phyloP scores from a whole-genome alignment of 139 green algal species.

The Bryopsis sp. region DNA sequence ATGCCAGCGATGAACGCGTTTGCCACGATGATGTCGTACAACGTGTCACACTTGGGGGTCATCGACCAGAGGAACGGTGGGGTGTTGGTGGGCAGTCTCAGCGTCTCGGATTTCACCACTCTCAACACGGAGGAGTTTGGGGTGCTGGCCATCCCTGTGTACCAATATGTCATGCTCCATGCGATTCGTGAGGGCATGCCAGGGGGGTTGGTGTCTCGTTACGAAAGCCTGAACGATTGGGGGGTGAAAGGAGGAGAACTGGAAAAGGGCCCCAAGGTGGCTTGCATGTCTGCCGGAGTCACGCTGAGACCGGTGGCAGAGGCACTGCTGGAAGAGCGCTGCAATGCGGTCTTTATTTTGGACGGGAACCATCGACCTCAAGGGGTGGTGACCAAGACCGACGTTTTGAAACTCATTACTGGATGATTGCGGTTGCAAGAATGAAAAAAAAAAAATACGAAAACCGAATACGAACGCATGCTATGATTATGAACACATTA shows the following conservation, averaged over 20 bases:
- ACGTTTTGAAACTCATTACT: no score
- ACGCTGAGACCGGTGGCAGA: background rate
- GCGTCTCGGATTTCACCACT: constrained; percentile 28
- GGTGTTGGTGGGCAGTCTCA: constrained; percentile 31
- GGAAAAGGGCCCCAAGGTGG: no score
- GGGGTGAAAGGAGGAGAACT: background rate
- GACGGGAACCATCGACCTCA: constrained; percentile 34
- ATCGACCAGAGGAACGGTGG: constrained; percentile 26
- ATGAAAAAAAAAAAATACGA: no score
- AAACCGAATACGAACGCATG: no score
- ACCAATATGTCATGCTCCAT: constrained; percentile 23
- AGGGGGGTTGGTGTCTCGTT: no score
- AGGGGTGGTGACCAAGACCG: constrained; percentile 66
- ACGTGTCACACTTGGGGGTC: constrained; percentile 34
- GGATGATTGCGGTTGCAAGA: no score
- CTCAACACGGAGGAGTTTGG: constrained; percentile 35
- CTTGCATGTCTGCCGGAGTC: no score
- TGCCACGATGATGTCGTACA: constrained; percentile 23
- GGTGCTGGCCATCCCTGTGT: constrained; percentile 25
- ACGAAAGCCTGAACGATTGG: background rate
- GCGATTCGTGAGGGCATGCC: background rate
- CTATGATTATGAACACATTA: no score
- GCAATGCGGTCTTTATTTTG: constrained; percentile 52
- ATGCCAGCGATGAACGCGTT: constrained; percentile 27
- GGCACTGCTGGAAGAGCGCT: background rate